These are phyloP conservation scores for Draba incana DNA, from an alignment of 345 rosid genomes.

Conservation along the genomic window DNA sequence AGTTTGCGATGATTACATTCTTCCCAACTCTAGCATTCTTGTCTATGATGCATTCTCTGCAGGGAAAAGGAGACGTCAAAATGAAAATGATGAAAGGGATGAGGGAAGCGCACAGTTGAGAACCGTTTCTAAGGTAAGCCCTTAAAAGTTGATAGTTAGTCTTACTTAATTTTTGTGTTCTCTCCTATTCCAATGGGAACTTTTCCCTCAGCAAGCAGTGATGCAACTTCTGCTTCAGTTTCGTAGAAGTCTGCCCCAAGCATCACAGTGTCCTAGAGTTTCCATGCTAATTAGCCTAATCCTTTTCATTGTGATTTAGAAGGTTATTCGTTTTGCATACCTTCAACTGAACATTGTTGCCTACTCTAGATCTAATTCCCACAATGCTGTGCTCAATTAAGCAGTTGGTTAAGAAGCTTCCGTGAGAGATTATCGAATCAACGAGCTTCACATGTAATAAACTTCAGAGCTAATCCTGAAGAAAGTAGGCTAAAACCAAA, in stretches of 20 bases:
- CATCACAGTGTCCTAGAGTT: constrained; percentile 83
- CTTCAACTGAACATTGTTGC: constrained; percentile 75
- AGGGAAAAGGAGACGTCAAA: constrained; percentile 18
- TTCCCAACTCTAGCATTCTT: constrained; percentile 95
- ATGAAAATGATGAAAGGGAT: constrained; percentile 9
- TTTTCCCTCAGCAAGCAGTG: constrained; percentile 68
- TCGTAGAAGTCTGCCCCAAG: constrained; percentile 92
- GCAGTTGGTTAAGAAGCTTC: constrained; percentile 76
- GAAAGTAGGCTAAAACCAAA: constrained; percentile 17
- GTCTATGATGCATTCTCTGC: constrained; percentile 92
- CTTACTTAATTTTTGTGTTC: constrained; percentile 72
- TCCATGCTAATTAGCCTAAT: constrained; percentile 9
- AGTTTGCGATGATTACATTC: constrained; percentile 77
- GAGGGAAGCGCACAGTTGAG: constrained; percentile 6
- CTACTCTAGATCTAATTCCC: constrained; percentile 88
- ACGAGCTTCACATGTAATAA: constrained; percentile 53
- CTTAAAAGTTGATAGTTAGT: constrained; percentile 23
- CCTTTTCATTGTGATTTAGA: constrained; percentile 18
- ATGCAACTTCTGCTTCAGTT: constrained; percentile 70
- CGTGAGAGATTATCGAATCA: constrained; percentile 90
- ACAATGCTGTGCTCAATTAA: constrained; percentile 83
- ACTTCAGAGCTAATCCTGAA: constrained; percentile 14
- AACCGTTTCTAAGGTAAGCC: constrained; percentile 30
- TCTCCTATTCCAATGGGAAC: constrained; percentile 87
- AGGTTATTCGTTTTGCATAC: constrained; percentile 42